Conservation (phyloP, 495 filamentous ascomycete species). For the Amniculicola lignicola region DNA sequence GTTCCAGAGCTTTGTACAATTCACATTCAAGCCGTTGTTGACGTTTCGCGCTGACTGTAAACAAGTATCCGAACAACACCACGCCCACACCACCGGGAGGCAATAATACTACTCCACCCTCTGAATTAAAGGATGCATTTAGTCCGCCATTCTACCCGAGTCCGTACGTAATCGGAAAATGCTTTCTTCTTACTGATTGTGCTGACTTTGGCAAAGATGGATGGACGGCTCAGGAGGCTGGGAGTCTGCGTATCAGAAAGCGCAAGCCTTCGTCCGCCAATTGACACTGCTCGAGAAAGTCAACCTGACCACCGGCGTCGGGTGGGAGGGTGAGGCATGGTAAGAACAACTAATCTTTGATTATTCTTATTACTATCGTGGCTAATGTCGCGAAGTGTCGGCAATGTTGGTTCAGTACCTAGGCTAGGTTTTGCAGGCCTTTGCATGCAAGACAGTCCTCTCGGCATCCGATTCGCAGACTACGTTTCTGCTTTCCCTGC, state of each 20-base stretch:
- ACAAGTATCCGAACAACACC: constrained; percentile 29
- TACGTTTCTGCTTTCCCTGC: constrained; percentile 44
- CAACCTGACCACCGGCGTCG: constrained; percentile 84
- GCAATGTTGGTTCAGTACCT: constrained; percentile 66
- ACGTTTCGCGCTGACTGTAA: constrained; percentile 16
- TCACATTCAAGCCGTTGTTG: constrained; percentile 7
- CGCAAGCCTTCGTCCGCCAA: constrained; percentile 73
- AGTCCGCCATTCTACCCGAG: constrained; percentile 69
- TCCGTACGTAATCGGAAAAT: constrained; percentile 14
- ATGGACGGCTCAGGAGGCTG: constrained; percentile 64
- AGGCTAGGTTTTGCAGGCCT: constrained; percentile 76
- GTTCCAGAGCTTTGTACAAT: constrained; percentile 25
- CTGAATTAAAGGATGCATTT: constrained; percentile 10
- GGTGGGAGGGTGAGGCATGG: constrained; percentile 55
- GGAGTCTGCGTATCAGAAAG: constrained; percentile 73
- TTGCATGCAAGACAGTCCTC: constrained; percentile 86
- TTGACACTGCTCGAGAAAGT: constrained; percentile 87
- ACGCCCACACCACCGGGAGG: too few species aligned
- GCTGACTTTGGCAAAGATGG: constrained; percentile 76
- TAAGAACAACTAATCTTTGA: neutral
- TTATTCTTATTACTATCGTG: neutral
- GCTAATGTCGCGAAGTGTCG: constrained; percentile 53
- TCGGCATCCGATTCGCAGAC: constrained; percentile 69
- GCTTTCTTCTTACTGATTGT: constrained; percentile 3
- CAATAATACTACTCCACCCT: constrained; percentile 17